Evolutionary conservation across 2,329 filamentous ascomycete species (phyloP).

Genomic region (Pezicula radicicola): DNA sequence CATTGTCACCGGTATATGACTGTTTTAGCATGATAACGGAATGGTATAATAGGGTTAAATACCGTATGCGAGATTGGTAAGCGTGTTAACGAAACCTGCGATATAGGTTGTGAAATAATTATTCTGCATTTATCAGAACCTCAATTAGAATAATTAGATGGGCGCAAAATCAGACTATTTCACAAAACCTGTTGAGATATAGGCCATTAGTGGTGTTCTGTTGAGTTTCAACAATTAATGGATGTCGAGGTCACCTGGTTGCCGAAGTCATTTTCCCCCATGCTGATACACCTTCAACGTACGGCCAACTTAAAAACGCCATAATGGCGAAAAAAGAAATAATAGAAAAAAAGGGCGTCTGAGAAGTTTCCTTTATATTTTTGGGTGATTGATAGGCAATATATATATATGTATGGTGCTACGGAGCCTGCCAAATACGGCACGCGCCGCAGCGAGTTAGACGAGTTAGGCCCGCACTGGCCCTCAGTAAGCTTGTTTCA

Average conservation of each 20-base stretch:
- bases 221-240: background rate
- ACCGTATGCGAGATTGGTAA: conserved; percentile 47
- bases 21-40: background rate
- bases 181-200: conserved; percentile 8
- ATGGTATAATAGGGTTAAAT: conserved; percentile 7
- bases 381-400: background rate
- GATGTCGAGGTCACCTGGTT: conserved; percentile 1
- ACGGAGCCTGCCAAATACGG: background rate
- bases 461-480: background rate
- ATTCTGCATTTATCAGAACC: conserved; percentile 34
- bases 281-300: conserved; percentile 7
- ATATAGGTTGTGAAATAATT: conserved; percentile 46
- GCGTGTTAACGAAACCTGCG: conserved; percentile 47
- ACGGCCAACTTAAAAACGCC: conserved; percentile 8
- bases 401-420: background rate
- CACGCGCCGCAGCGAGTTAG: background rate
- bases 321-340: background rate
- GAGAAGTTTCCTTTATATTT: background rate
- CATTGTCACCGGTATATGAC: background rate
- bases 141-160: background rate
- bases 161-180: conserved; percentile 4
- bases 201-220: background rate
- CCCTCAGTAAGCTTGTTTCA: background rate
- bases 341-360: background rate
- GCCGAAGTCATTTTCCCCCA: conserved; percentile 8